Evolutionary conservation across 352 stramenopile genomes (phyloP).

Genomic region (Phytophthora kernoviae): DNA sequence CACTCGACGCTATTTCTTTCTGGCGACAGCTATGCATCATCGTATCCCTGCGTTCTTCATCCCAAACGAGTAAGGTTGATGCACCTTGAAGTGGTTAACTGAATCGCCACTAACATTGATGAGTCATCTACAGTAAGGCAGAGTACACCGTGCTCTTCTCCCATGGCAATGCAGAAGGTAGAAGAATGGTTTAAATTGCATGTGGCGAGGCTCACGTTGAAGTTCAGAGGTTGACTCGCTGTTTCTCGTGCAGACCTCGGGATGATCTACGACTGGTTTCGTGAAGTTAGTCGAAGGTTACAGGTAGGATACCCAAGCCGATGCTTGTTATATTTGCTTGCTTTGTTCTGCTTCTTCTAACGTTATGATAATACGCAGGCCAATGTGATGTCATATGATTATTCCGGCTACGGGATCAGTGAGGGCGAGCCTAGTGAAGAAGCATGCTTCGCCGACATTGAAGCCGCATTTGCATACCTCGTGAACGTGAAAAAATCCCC

Average conservation of each 20-base stretch:
- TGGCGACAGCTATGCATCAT: constrained; percentile 88
- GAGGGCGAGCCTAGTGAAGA: constrained; percentile 93
- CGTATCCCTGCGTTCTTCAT: constrained; percentile 97
- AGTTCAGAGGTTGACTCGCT: neutral
- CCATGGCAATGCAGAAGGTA: constrained; percentile 96
- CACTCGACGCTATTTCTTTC: constrained; percentile 93
- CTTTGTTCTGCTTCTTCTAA: constrained; percentile 1
- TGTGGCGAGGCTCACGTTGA: neutral
- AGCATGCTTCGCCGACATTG: constrained; percentile 94
- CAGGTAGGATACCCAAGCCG: constrained; percentile 38
- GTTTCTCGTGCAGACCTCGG: constrained; percentile 82
- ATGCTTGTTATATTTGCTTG: neutral
- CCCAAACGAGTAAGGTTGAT: constrained; percentile 72
- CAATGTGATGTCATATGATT: constrained; percentile 94
- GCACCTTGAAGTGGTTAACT: neutral
- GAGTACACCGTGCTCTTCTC: constrained; percentile 96
- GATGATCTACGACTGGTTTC: constrained; percentile 98
- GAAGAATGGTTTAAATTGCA: neutral
- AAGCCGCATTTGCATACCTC: constrained; percentile 96
- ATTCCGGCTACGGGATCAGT: constrained; percentile 97
- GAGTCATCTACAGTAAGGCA: constrained; percentile 63
- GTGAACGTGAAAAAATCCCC: constrained; percentile 92
- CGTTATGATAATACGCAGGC: constrained; percentile 39
- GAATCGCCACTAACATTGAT: constrained; percentile 17
- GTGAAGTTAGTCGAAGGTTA: constrained; percentile 86